Evolutionary conservation across 768 basidiomycete genomes (phyloP).

Genomic region (Trametes gibbosa): DNA sequence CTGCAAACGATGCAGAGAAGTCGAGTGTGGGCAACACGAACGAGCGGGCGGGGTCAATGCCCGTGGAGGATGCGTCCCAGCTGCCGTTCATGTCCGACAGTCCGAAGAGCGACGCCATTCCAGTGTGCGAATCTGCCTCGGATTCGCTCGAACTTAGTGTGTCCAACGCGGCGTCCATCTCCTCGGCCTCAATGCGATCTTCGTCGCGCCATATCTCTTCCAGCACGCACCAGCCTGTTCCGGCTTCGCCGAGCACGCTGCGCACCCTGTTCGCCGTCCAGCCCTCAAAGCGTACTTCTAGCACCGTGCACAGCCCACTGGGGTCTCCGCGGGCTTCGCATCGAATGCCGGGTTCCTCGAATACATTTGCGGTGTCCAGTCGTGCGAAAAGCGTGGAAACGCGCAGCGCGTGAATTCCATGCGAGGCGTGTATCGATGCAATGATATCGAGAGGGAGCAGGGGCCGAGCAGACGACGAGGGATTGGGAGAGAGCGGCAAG

Average conservation of each 20-base stretch:
- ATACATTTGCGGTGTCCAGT: conserved; percentile 66
- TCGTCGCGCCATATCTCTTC: conserved; percentile 46
- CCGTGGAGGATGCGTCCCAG: conserved; percentile 10
- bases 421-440: conserved; percentile 47
- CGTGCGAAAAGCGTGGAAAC: conserved; percentile 68
- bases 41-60: conserved; percentile 58
- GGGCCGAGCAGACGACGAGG: conserved; percentile 27
- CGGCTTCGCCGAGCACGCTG: conserved; percentile 65
- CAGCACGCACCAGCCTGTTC: conserved; percentile 72
- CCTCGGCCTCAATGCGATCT: conserved; percentile 20
- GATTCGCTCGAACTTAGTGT: conserved; percentile 24
- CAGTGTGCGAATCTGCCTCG: conserved; percentile 4
- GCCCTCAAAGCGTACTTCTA: conserved; percentile 69
- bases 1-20: conserved; percentile 53
- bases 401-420: conserved; percentile 56
- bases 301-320: conserved; percentile 59
- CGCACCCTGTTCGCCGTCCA: conserved; percentile 69
- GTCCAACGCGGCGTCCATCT: conserved; percentile 30
- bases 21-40: conserved; percentile 78
- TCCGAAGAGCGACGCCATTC: not conserved
- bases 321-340: conserved; percentile 60
- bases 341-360: conserved; percentile 54
- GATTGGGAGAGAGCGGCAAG: conserved; percentile 48
- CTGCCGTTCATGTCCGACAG: conserved; percentile 8
- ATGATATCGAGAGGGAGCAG: conserved; percentile 57